A percentile compares a stretch with the other conserved stretches of the same genome.
Conservation (phyloP, 2,329 filamentous ascomycete species). For the Claviceps paspali region DNA sequence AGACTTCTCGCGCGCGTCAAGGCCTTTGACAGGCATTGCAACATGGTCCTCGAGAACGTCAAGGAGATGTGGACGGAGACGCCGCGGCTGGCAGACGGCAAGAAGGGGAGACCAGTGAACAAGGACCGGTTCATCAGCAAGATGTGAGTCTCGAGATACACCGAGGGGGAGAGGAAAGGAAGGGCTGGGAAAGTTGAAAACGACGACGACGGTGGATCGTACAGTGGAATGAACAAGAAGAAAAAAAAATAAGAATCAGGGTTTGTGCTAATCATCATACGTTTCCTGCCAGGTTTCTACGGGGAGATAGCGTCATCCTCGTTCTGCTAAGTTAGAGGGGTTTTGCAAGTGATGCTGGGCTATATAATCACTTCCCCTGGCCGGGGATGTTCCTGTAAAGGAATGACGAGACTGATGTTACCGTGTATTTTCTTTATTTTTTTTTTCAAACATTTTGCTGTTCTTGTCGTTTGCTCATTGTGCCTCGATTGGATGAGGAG, state of each 20-base stretch:
- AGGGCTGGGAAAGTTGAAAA: not conserved
- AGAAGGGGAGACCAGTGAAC: slow-evolving; percentile 82
- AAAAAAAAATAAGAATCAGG: not conserved
- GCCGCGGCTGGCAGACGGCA: slow-evolving; percentile 64
- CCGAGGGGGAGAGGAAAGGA: not conserved
- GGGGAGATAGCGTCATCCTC: slow-evolving; percentile 77
- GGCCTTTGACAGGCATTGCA: slow-evolving; percentile 96
- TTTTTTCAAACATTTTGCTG: too few relatives aligned
- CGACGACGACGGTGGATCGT: too few relatives aligned
- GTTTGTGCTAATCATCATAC: not conserved
- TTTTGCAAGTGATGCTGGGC: too few relatives aligned
- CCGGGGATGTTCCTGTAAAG: too few relatives aligned
- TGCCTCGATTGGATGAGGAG: too few relatives aligned
- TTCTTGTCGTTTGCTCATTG: too few relatives aligned
- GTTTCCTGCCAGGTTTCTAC: slow-evolving; percentile 48
- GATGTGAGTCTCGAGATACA: slow-evolving; percentile 40
- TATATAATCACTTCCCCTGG: too few relatives aligned
- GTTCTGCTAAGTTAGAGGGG: slow-evolving; percentile 57
- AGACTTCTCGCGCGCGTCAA: slow-evolving; percentile 96
- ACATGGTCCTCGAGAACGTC: slow-evolving; percentile 95
- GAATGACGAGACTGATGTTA: too few relatives aligned
- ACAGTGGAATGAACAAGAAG: too few relatives aligned
- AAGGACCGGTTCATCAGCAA: slow-evolving; percentile 98
- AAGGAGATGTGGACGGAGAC: slow-evolving; percentile 98
- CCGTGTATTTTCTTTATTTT: too few relatives aligned